A percentile compares a stretch with the other conserved stretches of the same genome.
Conservation (phyloP, 2,329 filamentous ascomycete genomes). For the Diaporthe sp. region DNA sequence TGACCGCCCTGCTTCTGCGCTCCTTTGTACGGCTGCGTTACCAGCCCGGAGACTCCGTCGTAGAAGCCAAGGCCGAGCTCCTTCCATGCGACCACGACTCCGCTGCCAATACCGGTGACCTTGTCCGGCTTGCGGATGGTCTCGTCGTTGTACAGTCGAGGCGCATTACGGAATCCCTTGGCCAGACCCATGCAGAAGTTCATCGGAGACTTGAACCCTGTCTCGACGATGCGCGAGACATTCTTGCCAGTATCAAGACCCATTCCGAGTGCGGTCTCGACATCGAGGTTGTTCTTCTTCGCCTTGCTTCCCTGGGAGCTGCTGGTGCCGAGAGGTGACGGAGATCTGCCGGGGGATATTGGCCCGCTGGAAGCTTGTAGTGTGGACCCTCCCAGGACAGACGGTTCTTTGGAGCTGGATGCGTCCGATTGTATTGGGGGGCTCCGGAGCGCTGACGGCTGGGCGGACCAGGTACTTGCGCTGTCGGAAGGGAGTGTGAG, state of each 20-base stretch:
- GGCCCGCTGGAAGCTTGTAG: slow-evolving; percentile 15
- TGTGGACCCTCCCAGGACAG: slow-evolving; percentile 13
- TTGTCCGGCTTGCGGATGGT: slow-evolving; percentile 83
- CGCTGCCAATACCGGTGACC: slow-evolving; percentile 82
- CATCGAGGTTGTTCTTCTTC: slow-evolving; percentile 27
- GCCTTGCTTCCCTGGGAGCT: not conserved
- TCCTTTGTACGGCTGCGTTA: slow-evolving; percentile 80
- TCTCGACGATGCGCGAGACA: slow-evolving; percentile 78
- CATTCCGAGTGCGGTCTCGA: slow-evolving; percentile 36
- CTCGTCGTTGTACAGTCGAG: slow-evolving; percentile 86
- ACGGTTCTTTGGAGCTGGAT: slow-evolving; percentile 17
- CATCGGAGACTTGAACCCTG: slow-evolving; percentile 84
- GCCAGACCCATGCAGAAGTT: slow-evolving; percentile 87
- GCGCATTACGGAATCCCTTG: slow-evolving; percentile 89
- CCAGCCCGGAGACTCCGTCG: slow-evolving; percentile 83
- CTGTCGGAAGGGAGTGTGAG: slow-evolving; percentile 32
- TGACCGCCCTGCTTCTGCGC: slow-evolving; percentile 59
- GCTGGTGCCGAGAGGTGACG: slow-evolving; percentile 3
- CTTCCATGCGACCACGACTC: slow-evolving; percentile 81
- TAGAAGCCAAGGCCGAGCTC: slow-evolving; percentile 83
- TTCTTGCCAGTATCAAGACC: slow-evolving; percentile 73
- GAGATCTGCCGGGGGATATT: not conserved
- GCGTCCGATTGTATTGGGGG: slow-evolving; percentile 1
- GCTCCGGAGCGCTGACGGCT: slow-evolving; percentile 13
- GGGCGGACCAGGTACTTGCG: slow-evolving; percentile 23